Percentiles rank a stretch among this genome's conserved stretches.
Evolutionary conservation across 2,329 filamentous ascomycete species (phyloP).

Genomic region (Penicillium sp.): DNA sequence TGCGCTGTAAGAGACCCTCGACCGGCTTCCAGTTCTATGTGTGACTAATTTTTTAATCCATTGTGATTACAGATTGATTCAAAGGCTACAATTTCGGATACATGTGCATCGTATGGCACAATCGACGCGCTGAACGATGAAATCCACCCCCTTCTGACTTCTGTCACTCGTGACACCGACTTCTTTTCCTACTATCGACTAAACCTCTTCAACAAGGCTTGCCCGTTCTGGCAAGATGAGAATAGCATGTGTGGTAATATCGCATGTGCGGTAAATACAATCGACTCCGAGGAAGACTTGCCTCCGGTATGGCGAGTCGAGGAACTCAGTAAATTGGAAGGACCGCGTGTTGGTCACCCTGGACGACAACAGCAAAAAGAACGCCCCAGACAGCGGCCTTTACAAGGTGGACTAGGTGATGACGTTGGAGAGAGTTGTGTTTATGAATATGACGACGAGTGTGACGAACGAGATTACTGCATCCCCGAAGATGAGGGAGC

Average conservation of each 20-base stretch:
- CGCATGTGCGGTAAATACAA: conserved; percentile 88
- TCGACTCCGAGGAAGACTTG: conserved; percentile 93
- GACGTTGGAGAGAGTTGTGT: conserved; percentile 92
- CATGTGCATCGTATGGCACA: conserved; percentile 87
- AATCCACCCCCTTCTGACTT: conserved; percentile 71
- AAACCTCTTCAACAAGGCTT: conserved; percentile 90
- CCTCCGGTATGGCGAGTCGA: conserved; percentile 86
- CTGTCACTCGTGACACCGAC: conserved; percentile 81
- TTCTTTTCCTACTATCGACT: conserved; percentile 98
- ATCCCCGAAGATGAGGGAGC: conserved; percentile 90
- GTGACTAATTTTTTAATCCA: background rate
- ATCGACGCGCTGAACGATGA: conserved; percentile 78
- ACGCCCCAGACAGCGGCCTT: conserved; percentile 63
- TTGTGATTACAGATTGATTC: conserved; percentile 67
- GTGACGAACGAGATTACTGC: conserved; percentile 94
- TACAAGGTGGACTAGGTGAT: conserved; percentile 79
- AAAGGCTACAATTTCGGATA: conserved; percentile 83
- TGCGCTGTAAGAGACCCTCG: conserved; percentile 51
- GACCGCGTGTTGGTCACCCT: conserved; percentile 85
- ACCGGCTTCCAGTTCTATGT: background rate
- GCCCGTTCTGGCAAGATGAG: conserved; percentile 93
- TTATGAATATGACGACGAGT: conserved; percentile 95
- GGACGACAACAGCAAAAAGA: conserved; percentile 69
- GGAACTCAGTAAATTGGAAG: conserved; percentile 87
- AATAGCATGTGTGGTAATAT: conserved; percentile 95